Conservation (phyloP, 2,329 filamentous ascomycete species). For the Aspergillus brasiliensis region DNA sequence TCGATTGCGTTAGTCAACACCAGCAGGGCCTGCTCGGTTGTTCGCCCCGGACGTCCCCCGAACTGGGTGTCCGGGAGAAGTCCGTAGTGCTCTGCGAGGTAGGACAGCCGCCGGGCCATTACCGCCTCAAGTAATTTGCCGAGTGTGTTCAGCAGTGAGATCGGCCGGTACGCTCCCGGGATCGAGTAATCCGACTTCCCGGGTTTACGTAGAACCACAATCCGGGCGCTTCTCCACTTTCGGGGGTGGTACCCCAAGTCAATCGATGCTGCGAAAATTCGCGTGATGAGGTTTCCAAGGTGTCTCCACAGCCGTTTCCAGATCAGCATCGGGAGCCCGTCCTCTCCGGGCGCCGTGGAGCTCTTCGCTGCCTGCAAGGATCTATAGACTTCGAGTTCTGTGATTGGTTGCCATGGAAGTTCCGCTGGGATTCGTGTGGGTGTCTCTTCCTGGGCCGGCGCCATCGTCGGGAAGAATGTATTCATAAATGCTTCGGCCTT, state of each 20-base stretch:
- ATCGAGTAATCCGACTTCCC: slow-evolving; percentile 28
- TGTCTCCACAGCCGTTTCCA: slow-evolving; percentile 16
- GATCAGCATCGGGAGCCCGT: slow-evolving; percentile 5
- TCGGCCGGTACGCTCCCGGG: slow-evolving; percentile 26
- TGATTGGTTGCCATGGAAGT: too few species aligned
- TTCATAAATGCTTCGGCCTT: too few species aligned
- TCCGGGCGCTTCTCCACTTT: slow-evolving; percentile 25
- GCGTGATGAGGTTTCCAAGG: slow-evolving; percentile 7
- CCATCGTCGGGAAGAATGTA: too few species aligned
- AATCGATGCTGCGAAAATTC: slow-evolving; percentile 18
- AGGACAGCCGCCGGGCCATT: slow-evolving; percentile 20
- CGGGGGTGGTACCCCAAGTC: slow-evolving; percentile 23
- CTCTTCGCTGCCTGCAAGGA: too few species aligned
- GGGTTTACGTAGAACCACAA: slow-evolving; percentile 28
- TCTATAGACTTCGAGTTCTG: too few species aligned
- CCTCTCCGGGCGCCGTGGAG: too few species aligned
- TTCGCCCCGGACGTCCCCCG: slow-evolving; percentile 20
- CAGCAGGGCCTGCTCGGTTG: slow-evolving; percentile 26
- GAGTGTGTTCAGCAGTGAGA: slow-evolving; percentile 29
- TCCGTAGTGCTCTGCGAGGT: slow-evolving; percentile 19
- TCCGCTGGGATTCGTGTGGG: too few species aligned
- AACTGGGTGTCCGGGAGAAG: slow-evolving; percentile 29
- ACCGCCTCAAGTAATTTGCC: slow-evolving; percentile 26
- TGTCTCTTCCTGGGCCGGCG: too few species aligned
- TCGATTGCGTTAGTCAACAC: slow-evolving; percentile 22